phyloP scores from a whole-genome alignment of 768 basidiomycete genomes.

The Tricholoma terreum region DNA sequence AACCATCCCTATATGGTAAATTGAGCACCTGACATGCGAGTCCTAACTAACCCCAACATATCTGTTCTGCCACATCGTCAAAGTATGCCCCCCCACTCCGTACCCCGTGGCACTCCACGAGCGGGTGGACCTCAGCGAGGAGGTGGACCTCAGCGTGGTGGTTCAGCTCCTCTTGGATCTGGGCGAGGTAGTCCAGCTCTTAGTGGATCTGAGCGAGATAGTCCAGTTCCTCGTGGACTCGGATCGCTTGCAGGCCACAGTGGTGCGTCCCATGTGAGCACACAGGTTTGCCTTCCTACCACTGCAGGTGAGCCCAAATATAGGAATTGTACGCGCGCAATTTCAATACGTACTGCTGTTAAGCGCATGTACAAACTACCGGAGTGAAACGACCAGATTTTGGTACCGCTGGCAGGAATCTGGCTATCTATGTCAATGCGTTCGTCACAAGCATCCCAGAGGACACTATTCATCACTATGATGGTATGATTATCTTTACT shows the following conservation, averaged over 20 bases:
- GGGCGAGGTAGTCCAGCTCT: no score
- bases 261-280: conserved; percentile 29
- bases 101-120: conserved; percentile 18
- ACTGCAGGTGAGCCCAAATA: conserved; percentile 28
- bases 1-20: no score
- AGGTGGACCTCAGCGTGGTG: no score
- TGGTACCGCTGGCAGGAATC: no score
- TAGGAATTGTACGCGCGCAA: background rate
- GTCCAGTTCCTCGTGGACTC: conserved; percentile 6
- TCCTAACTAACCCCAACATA: background rate
- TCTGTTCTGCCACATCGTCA: conserved; percentile 5
- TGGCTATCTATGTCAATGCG: no score
- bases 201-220: no score
- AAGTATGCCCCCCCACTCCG: no score
- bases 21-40: no score
- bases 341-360: conserved; percentile 10
- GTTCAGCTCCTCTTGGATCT: no score
- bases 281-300: conserved; percentile 22
- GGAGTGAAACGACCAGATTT: no score
- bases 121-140: conserved; percentile 19
- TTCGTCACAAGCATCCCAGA: conserved; percentile 14
- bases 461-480: conserved; percentile 15
- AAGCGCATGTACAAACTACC: conserved; percentile 26
- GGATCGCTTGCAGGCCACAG: conserved; percentile 21
- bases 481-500: no score